Conservation (phyloP, 192 early-diverging fungal species). For the Diversispora epigaea region DNA sequence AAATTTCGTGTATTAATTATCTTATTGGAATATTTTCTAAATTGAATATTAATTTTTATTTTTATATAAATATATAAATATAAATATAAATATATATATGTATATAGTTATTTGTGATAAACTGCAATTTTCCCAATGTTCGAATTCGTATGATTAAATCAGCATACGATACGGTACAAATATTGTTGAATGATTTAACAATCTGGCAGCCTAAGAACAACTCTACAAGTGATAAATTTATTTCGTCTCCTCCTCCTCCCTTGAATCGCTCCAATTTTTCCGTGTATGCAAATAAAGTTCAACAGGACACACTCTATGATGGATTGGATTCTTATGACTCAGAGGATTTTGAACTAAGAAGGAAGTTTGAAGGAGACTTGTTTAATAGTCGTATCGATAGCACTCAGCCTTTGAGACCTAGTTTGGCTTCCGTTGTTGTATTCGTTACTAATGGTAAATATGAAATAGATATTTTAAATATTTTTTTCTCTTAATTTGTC, state of each 20-base stretch:
- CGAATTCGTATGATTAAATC: constrained; percentile 37
- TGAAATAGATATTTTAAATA: too few species aligned
- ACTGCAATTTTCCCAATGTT: constrained; percentile 45
- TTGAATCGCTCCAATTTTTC: background rate
- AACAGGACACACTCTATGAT: background rate
- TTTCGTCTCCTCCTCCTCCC: background rate
- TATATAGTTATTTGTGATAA: constrained; percentile 41
- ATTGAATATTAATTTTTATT: background rate
- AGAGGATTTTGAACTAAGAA: constrained; percentile 12
- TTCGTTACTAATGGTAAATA: constrained; percentile 39
- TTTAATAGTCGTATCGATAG: background rate
- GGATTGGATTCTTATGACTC: background rate
- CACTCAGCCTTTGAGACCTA: constrained; percentile 36
- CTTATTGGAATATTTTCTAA: background rate
- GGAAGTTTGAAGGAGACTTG: background rate
- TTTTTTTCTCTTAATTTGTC: background rate
- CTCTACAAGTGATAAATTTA: background rate
- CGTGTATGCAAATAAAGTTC: background rate
- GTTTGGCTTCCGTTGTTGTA: constrained; percentile 39
- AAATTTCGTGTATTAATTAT: constrained; percentile 15
- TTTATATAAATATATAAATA: too few species aligned
- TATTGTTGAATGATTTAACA: constrained; percentile 45
- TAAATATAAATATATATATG: too few species aligned
- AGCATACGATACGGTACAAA: constrained; percentile 43
- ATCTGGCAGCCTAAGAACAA: constrained; percentile 44